Percentiles rank a stretch among this genome's conserved stretches.
Conservation (phyloP, 208 protist genomes). For the Naegleria lovaniensis region DNA sequence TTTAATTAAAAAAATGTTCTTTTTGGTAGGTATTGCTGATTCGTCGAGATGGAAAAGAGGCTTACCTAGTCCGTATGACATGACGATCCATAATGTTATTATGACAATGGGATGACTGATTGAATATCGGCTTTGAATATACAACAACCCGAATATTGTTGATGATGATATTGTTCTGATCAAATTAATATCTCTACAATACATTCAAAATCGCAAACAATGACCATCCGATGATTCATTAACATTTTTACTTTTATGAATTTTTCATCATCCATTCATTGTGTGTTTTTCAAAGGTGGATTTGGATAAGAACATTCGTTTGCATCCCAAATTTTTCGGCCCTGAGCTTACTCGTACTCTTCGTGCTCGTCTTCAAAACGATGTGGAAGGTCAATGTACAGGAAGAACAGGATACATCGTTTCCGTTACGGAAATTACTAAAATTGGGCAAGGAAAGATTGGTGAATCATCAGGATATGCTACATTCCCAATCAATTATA, state of each 20-base stretch:
- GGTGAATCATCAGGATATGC: slow-evolving; percentile 46
- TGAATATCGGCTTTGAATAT: no score
- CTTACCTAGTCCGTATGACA: no score
- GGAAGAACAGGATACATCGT: slow-evolving; percentile 55
- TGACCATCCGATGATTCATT: no score
- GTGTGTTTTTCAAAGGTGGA: slow-evolving; percentile 32
- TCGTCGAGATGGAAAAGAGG: no score
- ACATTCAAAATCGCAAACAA: no score
- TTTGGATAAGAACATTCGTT: slow-evolving; percentile 36
- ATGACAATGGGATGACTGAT: no score
- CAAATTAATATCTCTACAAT: no score
- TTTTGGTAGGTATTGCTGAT: neutral
- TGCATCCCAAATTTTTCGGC: slow-evolving; percentile 44
- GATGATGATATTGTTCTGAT: no score
- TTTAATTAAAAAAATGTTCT: neutral
- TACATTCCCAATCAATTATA: slow-evolving; percentile 52
- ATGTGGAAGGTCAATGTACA: slow-evolving; percentile 56
- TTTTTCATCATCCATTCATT: no score
- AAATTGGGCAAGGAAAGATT: slow-evolving; percentile 52
- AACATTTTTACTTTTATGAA: no score
- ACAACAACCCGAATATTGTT: no score
- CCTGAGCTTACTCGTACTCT: slow-evolving; percentile 37
- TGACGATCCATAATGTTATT: no score
- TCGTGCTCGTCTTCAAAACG: slow-evolving; percentile 39
- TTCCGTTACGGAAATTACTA: slow-evolving; percentile 40